Percentiles rank a stretch among this genome's conserved stretches.
These are phyloP conservation scores for Fragaria ananassa DNA, from an alignment of 306 rosid species.

Conservation along the genomic window DNA sequence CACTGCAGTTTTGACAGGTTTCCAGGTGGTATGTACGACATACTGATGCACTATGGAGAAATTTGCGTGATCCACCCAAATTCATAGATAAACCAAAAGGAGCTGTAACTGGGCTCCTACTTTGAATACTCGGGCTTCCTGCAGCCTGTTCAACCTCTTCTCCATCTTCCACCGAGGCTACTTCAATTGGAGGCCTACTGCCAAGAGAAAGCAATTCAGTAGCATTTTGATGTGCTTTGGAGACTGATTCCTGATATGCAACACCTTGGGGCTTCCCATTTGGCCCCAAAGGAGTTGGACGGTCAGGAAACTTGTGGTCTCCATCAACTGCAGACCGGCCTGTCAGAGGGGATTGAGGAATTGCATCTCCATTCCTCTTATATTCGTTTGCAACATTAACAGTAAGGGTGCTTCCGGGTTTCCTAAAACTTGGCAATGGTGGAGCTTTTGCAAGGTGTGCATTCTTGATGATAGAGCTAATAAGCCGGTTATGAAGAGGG, in stretches of 20 bases:
- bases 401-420: slow-evolving; percentile 33
- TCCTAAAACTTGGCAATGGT: slow-evolving; percentile 39
- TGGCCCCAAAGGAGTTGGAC: slow-evolving; percentile 55
- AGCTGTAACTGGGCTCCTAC: slow-evolving; percentile 89
- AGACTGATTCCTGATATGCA: slow-evolving; percentile 34
- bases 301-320: slow-evolving; percentile 46
- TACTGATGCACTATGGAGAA: slow-evolving; percentile 45
- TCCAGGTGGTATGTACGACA: slow-evolving; percentile 38
- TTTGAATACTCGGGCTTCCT: slow-evolving; percentile 84
- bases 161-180: slow-evolving; percentile 91
- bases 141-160: slow-evolving; percentile 94
- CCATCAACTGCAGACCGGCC: slow-evolving; percentile 43
- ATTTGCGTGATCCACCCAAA: slow-evolving; percentile 43
- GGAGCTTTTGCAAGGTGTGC: slow-evolving; percentile 67
- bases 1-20: slow-evolving; percentile 59
- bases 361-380: slow-evolving; percentile 47
- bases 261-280: slow-evolving; percentile 58
- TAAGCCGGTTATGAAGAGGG: slow-evolving; percentile 73
- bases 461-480: slow-evolving; percentile 68
- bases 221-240: slow-evolving; percentile 54
- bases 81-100: slow-evolving; percentile 77
- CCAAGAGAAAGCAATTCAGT: slow-evolving; percentile 82
- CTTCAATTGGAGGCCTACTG: slow-evolving; percentile 82
- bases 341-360: slow-evolving; percentile 46
- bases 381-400: slow-evolving; percentile 44